Evolutionary conservation across 2,329 filamentous ascomycete species (phyloP).

Genomic region (Fusarium praegraminearum): DNA sequence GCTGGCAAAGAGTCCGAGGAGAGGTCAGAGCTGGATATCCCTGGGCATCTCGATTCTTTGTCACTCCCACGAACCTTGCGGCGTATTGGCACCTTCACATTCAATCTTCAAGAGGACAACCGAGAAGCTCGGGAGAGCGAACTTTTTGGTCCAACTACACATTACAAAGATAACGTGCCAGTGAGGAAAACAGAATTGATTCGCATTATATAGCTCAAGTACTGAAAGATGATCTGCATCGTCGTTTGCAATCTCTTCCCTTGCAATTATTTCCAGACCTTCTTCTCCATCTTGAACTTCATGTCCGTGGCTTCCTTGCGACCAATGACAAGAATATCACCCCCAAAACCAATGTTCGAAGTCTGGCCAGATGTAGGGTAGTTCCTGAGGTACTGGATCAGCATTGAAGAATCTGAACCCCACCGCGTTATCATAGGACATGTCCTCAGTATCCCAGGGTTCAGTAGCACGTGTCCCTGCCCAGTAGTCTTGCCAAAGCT

Average conservation of each 20-base stretch:
- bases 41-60: neutral
- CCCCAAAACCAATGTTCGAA: too few species aligned
- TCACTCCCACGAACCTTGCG: neutral
- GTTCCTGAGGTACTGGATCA: too few species aligned
- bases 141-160: neutral
- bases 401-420: too few species aligned
- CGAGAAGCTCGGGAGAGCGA: neutral
- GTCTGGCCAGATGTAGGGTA: too few species aligned
- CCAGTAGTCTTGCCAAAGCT: neutral
- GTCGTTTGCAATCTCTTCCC: neutral
- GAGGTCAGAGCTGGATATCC: rapidly evolving
- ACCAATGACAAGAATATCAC: too few species aligned
- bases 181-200: neutral
- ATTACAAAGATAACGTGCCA: neutral
- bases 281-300: neutral
- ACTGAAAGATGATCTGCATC: neutral
- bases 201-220: neutral
- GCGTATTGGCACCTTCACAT: slow-evolving; percentile 2
- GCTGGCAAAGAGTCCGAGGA: rapidly evolving
- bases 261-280: neutral
- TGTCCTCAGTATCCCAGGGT: too few species aligned
- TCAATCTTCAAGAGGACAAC: slow-evolving; percentile 1
- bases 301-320: too few species aligned
- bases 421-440: too few species aligned
- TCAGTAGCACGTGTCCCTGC: neutral